These are phyloP conservation scores for Xylariaceae sp. DNA, from an alignment of 2,329 filamentous ascomycete genomes.

Conservation along the genomic window DNA sequence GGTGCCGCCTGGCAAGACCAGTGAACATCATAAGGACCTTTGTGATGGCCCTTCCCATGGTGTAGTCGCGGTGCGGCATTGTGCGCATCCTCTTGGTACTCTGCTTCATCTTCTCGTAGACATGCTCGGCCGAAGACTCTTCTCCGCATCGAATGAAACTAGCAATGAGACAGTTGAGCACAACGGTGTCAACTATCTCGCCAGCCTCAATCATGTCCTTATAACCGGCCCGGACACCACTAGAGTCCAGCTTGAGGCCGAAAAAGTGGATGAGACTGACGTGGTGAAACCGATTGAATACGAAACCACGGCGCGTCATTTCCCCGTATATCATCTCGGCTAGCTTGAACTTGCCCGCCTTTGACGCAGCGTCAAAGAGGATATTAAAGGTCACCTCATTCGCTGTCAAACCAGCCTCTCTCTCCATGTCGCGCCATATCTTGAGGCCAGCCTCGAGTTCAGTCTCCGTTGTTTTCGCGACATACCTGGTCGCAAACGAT, in stretches of 20 bases:
- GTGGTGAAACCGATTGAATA: slow-evolving; percentile 73
- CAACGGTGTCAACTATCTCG: slow-evolving; percentile 81
- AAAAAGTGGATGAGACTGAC: slow-evolving; percentile 79
- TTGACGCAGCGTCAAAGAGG: slow-evolving; percentile 81
- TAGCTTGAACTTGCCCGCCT: slow-evolving; percentile 75
- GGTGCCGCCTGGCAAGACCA: slow-evolving; percentile 49
- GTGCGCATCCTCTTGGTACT: slow-evolving; percentile 40
- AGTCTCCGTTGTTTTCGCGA: slow-evolving; percentile 50
- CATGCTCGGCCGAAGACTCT: slow-evolving; percentile 66
- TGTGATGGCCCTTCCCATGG: slow-evolving; percentile 46
- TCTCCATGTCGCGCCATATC: slow-evolving; percentile 89
- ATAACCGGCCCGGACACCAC: slow-evolving; percentile 72
- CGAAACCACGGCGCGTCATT: slow-evolving; percentile 64
- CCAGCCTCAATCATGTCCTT: slow-evolving; percentile 75
- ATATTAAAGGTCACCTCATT: slow-evolving; percentile 88
- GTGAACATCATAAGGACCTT: slow-evolving; percentile 55
- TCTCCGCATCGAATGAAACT: slow-evolving; percentile 74
- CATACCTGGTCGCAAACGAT: slow-evolving; percentile 69
- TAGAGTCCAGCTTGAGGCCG: slow-evolving; percentile 67
- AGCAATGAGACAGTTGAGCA: slow-evolving; percentile 80
- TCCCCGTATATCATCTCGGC: slow-evolving; percentile 82
- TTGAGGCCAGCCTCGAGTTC: slow-evolving; percentile 66
- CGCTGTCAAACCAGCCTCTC: slow-evolving; percentile 55
- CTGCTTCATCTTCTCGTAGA: slow-evolving; percentile 80
- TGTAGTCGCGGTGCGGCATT: slow-evolving; percentile 43